These are phyloP conservation scores for Artemisia princeps DNA, from an alignment of 140 eudicot genomes.

Conservation along the genomic window DNA sequence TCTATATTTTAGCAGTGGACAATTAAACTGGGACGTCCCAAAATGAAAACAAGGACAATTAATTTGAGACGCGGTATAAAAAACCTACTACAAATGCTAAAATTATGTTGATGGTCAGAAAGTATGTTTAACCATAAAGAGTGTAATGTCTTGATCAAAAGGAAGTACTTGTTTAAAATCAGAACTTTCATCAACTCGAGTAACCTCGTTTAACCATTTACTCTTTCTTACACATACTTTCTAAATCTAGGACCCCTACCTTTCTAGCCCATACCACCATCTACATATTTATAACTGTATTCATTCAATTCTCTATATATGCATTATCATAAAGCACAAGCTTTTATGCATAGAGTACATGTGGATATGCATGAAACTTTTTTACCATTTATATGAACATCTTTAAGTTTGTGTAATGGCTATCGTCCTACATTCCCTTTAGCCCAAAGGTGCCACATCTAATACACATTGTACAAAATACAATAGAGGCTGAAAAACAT, in stretches of 20 bases:
- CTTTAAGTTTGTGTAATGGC: constrained; percentile 23
- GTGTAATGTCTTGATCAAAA: constrained; percentile 37
- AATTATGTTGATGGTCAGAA: constrained; percentile 27
- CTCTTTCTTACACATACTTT: constrained; percentile 37
- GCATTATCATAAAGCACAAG: constrained; percentile 7
- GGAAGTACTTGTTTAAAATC: constrained; percentile 33
- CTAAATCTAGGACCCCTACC: constrained; percentile 49
- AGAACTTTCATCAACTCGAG: constrained; percentile 44
- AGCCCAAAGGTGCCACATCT: constrained; percentile 6
- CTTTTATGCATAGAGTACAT: not conserved
- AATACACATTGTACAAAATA: constrained; percentile 16
- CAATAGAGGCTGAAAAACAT: not conserved
- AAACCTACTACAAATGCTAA: constrained; percentile 27
- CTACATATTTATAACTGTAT: constrained; percentile 14
- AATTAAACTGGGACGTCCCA: no score
- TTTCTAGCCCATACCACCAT: constrained; percentile 31
- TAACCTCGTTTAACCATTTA: constrained; percentile 33
- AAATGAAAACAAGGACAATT: no score
- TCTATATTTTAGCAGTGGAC: no score
- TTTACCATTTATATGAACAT: constrained; percentile 18
- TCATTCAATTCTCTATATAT: constrained; percentile 11
- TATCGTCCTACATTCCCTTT: constrained; percentile 20
- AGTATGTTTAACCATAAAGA: constrained; percentile 28
- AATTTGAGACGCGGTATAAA: not conserved
- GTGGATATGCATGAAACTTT: constrained; percentile 1